phyloP scores from a whole-genome alignment of 2,329 filamentous ascomycete species.

The Colletotrichum tanaceti region DNA sequence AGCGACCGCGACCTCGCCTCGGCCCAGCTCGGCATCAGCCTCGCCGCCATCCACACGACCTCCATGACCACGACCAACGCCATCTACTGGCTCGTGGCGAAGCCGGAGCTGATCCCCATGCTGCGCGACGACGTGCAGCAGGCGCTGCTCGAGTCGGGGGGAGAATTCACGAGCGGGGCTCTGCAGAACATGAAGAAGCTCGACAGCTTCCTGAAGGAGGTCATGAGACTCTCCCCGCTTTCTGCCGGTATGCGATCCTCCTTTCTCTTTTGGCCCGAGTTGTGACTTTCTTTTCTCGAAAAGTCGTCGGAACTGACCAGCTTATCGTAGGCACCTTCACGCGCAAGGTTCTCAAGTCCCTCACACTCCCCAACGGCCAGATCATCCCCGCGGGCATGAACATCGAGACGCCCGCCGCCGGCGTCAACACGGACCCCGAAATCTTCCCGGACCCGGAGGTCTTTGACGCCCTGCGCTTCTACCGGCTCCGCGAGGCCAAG shows the following conservation, averaged over 20 bases:
- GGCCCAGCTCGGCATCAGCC: constrained; percentile 57
- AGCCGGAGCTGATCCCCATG: constrained; percentile 62
- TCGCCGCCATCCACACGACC: constrained; percentile 66
- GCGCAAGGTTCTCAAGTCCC: constrained; percentile 61
- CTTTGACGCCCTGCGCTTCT: constrained; percentile 63
- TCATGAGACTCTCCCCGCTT: constrained; percentile 49
- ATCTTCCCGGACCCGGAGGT: constrained; percentile 54
- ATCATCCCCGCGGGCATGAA: constrained; percentile 57
- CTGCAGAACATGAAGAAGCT: constrained; percentile 54
- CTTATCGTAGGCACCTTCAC: constrained; percentile 55
- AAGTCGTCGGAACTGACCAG: not conserved
- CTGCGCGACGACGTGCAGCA: constrained; percentile 63
- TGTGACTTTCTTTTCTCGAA: too few relatives aligned
- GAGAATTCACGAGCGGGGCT: constrained; percentile 49
- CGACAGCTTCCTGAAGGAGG: constrained; percentile 56
- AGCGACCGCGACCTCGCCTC: constrained; percentile 52
- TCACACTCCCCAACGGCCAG: constrained; percentile 66
- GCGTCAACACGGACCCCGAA: constrained; percentile 52
- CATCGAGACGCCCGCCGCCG: constrained; percentile 54
- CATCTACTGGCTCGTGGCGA: constrained; percentile 61
- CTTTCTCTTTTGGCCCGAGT: not conserved
- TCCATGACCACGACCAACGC: constrained; percentile 58
- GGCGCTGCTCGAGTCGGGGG: constrained; percentile 51
- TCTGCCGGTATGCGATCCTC: constrained; percentile 1
- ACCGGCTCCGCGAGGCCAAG: constrained; percentile 52